These are phyloP conservation scores for Alternaria tenuissima DNA, from an alignment of 2,329 filamentous ascomycete species.

Conservation along the genomic window DNA sequence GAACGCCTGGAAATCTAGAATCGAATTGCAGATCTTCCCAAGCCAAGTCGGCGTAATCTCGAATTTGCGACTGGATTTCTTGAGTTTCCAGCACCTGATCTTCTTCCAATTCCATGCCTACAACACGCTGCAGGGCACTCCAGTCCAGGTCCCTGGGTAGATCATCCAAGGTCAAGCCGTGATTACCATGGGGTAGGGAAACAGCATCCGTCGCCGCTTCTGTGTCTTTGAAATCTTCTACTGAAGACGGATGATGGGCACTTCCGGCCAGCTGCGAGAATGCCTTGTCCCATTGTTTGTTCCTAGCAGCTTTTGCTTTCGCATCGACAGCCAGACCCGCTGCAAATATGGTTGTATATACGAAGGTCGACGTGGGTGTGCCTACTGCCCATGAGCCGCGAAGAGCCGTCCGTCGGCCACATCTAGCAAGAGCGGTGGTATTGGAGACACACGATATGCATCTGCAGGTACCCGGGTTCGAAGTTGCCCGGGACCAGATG, in stretches of 20 bases:
- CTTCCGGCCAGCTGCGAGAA: constrained; percentile 55
- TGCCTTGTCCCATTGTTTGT: constrained; percentile 67
- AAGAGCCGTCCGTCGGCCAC: constrained; percentile 59
- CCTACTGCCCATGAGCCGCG: constrained; percentile 61
- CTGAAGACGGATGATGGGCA: background rate
- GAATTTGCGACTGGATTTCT: constrained; percentile 21
- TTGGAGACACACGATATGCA: constrained; percentile 68
- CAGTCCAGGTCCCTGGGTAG: constrained; percentile 34
- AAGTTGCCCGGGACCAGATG: constrained; percentile 72
- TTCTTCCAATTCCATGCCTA: constrained; percentile 39
- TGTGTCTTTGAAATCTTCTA: background rate
- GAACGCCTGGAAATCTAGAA: constrained; percentile 35
- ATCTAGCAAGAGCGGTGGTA: constrained; percentile 59
- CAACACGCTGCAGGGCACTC: constrained; percentile 22
- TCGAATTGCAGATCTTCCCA: constrained; percentile 45
- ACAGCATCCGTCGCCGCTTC: background rate
- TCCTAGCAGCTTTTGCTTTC: constrained; percentile 62
- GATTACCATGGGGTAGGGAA: background rate
- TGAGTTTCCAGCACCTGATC: constrained; percentile 26
- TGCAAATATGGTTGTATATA: constrained; percentile 73
- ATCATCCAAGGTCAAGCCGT: constrained; percentile 20
- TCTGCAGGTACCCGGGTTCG: constrained; percentile 67
- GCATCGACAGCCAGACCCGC: constrained; percentile 71
- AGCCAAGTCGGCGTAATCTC: constrained; percentile 23
- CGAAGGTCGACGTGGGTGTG: constrained; percentile 68